phyloP scores from a whole-genome alignment of 768 basidiomycete genomes.

The Kondoa malvinella region DNA sequence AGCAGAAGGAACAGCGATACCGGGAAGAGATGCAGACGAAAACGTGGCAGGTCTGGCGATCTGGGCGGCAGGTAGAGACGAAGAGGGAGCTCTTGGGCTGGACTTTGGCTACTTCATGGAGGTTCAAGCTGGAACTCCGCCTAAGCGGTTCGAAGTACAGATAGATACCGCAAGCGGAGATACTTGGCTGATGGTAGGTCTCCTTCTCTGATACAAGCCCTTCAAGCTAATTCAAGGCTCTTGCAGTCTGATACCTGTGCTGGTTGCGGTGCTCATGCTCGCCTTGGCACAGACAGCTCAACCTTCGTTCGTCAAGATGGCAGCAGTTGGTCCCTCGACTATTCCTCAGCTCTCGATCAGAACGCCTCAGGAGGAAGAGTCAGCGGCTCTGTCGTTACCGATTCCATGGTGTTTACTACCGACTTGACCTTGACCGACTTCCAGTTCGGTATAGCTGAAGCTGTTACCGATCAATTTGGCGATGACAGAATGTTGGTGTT shows the following conservation, averaged over 20 bases:
- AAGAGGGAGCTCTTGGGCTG: background rate
- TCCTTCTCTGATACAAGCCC: background rate
- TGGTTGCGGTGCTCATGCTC: background rate
- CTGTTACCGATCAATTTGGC: background rate
- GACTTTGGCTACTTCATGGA: background rate
- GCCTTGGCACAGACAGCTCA: constrained; percentile 1
- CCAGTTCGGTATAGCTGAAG: background rate
- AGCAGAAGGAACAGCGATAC: background rate
- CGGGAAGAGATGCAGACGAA: background rate
- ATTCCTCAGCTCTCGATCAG: background rate
- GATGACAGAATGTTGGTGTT: background rate
- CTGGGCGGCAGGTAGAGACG: background rate
- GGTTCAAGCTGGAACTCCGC: background rate
- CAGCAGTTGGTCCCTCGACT: background rate
- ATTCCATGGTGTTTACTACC: background rate
- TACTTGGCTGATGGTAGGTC: background rate
- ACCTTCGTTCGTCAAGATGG: background rate
- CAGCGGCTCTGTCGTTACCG: background rate
- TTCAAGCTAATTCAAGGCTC: background rate
- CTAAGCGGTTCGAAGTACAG: background rate
- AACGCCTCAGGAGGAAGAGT: background rate
- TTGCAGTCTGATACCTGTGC: background rate
- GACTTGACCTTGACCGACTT: background rate
- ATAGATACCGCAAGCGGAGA: background rate
- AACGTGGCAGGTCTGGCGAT: background rate